Evolutionary conservation across 192 early-diverging fungal genomes (phyloP).

Genomic region (Linnemannia exigua): DNA sequence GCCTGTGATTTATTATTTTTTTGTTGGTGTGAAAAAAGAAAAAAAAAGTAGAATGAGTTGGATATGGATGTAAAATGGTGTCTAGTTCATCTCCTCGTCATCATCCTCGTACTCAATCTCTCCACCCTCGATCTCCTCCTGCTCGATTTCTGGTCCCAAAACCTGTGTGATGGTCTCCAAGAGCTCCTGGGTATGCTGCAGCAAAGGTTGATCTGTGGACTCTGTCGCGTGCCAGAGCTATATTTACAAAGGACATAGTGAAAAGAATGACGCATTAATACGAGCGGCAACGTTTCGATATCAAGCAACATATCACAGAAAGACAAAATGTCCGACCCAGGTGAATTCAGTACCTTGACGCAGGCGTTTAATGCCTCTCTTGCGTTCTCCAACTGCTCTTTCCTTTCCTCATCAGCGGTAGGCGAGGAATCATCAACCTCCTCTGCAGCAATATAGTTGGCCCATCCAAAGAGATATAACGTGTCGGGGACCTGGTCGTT

Average conservation of each 20-base stretch:
- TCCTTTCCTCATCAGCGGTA: slow-evolving; percentile 63
- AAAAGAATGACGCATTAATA: slow-evolving; percentile 25
- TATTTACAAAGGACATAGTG: slow-evolving; percentile 15
- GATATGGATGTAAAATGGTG: background rate
- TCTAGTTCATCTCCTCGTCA: slow-evolving; percentile 68
- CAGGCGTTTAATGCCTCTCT: slow-evolving; percentile 81
- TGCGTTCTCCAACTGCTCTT: slow-evolving; percentile 77
- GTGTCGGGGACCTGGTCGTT: slow-evolving; percentile 93
- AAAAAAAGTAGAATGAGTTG: background rate
- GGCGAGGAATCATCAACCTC: slow-evolving; percentile 56
- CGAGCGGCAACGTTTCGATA: slow-evolving; percentile 29
- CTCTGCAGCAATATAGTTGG: slow-evolving; percentile 83
- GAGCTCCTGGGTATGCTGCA: slow-evolving; percentile 80
- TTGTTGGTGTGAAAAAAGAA: background rate
- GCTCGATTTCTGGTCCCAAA: slow-evolving; percentile 69
- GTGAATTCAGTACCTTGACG: slow-evolving; percentile 64
- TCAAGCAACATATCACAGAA: background rate
- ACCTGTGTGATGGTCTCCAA: slow-evolving; percentile 69
- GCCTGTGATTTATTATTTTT: background rate
- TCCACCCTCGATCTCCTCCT: slow-evolving; percentile 60
- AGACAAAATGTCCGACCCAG: background rate
- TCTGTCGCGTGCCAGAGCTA: slow-evolving; percentile 74
- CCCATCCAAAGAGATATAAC: slow-evolving; percentile 98
- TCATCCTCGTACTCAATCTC: slow-evolving; percentile 64
- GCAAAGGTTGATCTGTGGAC: slow-evolving; percentile 76